Evolutionary conservation across 805 yeast species (phyloP), one percentile per base, ranked within the genome.

Genomic region (Schwanniomyces sp.): DNA sequence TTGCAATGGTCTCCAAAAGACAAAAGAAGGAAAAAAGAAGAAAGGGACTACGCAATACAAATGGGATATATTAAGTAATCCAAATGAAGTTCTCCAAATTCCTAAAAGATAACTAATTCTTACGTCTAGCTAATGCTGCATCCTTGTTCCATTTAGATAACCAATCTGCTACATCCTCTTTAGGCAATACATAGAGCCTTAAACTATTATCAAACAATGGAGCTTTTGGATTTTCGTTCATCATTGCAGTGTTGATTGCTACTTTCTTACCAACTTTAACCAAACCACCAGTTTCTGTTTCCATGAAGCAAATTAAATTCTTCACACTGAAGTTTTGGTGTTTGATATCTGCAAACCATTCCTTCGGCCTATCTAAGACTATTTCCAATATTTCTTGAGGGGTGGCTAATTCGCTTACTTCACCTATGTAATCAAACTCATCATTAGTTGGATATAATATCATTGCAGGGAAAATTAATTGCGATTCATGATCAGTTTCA

Each of bases 201-300:
- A 89, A 74, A 34, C 86, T 75, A 50, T 79, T 76, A 57, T 91
- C 96, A 51, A 91, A 84, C 38, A 91, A 64, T 2, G 96, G 96
- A 7, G 89, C 82, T 21, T 74, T 74, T 12, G 95, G 88, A 7
- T 67, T 67, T 32, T 77, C 80, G 43, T 81, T 76, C 69, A 81
- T 76, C 52, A 92, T 73, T 0, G 85, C 86, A 44, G 79, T 78
- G 56, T 81, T 79, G 18, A 92, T 62, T 1, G 87, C 71, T 18
- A 83, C 78, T 53, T 87, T 89, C 63, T 85, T 88, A 25, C 96
- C 96, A 4, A 86, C 81, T 65, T 89, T 90, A 40, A 90, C 84
- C 50, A 92, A 74, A 0, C 97, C 97, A 43, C 97, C 97, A 2
- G 82, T 59, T 28, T 69, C 75, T 0, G 97, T 89, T 63, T 89